Evolutionary conservation across 2,329 filamentous ascomycete genomes (phyloP).

Genomic region (Rhexocercosporidium sp.): DNA sequence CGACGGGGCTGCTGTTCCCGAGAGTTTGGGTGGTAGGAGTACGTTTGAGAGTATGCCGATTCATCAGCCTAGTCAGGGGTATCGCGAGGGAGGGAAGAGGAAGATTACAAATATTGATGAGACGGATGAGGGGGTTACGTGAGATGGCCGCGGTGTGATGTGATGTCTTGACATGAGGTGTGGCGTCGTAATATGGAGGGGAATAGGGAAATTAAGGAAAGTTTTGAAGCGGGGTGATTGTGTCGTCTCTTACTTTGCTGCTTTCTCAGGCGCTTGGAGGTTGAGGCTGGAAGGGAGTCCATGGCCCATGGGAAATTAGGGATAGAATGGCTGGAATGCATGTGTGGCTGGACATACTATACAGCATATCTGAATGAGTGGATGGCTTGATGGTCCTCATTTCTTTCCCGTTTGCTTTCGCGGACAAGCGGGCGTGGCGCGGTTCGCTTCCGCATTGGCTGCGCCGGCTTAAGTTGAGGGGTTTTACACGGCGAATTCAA

Average conservation of each 20-base stretch:
- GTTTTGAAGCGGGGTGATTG: not conserved
- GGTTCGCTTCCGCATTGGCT: no score
- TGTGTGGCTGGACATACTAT: no score
- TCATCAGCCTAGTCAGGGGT: slow-evolving; percentile 35
- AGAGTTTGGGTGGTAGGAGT: slow-evolving; percentile 30
- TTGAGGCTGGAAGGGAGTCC: no score
- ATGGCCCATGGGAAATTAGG: no score
- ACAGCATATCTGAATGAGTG: no score
- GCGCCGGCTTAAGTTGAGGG: no score
- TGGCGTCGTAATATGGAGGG: not conserved
- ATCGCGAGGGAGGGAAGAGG: slow-evolving; percentile 35
- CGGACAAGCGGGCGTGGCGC: no score
- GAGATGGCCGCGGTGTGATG: not conserved
- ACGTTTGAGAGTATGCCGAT: slow-evolving; percentile 36
- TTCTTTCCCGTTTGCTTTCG: no score
- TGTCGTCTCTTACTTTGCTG: not conserved
- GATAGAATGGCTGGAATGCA: no score
- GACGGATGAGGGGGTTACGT: slow-evolving; percentile 21
- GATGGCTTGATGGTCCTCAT: no score
- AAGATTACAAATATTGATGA: slow-evolving; percentile 40
- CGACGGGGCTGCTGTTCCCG: slow-evolving; percentile 28
- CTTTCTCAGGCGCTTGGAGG: not conserved
- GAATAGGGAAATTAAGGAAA: not conserved
- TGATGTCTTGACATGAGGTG: not conserved
- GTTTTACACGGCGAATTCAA: no score